These are phyloP conservation scores for Ormosia emarginata DNA, from an alignment of 306 rosid genomes.

Conservation along the genomic window DNA sequence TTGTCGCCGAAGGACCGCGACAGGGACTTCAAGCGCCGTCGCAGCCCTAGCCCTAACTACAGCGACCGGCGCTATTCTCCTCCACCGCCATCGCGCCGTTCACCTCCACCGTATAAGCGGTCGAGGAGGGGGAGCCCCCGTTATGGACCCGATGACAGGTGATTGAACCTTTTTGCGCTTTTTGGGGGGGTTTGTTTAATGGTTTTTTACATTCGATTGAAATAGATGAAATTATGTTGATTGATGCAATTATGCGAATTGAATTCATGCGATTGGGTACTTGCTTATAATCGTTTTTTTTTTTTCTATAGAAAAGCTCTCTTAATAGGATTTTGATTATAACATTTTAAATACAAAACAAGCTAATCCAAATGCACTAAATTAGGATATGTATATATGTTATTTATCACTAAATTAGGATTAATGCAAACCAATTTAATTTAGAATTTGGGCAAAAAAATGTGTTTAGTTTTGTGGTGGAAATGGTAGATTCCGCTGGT, in stretches of 20 bases:
- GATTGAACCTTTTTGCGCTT: background rate
- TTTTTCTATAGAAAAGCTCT: too few species aligned
- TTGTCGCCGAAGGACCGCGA: slow-evolving; percentile 68
- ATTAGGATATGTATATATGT: too few species aligned
- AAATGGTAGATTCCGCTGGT: too few species aligned
- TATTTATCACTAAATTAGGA: background rate
- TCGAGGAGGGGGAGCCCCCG: slow-evolving; percentile 86
- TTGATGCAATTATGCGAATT: background rate
- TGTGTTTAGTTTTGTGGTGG: background rate
- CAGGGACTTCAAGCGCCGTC: slow-evolving; percentile 78
- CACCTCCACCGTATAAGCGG: slow-evolving; percentile 76
- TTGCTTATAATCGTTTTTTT: background rate
- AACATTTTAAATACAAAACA: too few species aligned
- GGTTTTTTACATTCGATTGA: background rate
- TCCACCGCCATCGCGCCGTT: slow-evolving; percentile 53
- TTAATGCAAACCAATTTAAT: background rate
- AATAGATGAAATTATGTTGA: background rate
- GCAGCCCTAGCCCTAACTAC: slow-evolving; percentile 63
- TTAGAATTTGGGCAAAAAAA: background rate
- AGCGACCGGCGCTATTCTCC: slow-evolving; percentile 76
- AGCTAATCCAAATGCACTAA: too few species aligned
- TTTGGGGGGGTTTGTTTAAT: background rate
- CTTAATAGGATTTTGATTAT: too few species aligned
- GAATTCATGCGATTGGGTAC: background rate
- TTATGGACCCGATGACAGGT: slow-evolving; percentile 82